These are phyloP conservation scores for Heterobasidion irregulare DNA, from an alignment of 1,284 basidiomycete species.

Conservation along the genomic window DNA sequence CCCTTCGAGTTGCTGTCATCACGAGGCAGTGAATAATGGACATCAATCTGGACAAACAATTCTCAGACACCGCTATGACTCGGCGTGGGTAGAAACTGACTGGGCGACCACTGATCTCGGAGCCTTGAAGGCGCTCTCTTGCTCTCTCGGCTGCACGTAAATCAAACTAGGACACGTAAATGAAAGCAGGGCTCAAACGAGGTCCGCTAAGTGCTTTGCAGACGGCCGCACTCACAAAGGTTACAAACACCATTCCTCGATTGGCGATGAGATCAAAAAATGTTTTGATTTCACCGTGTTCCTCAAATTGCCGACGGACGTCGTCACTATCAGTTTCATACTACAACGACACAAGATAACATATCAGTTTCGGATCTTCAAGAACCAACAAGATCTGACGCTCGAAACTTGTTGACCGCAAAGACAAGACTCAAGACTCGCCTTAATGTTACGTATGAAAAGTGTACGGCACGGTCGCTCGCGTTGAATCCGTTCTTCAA, in stretches of 20 bases:
- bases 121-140: conserved; percentile 80
- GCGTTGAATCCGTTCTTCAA: conserved; percentile 83
- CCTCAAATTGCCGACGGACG: conserved; percentile 81
- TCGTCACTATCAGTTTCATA: conserved; percentile 85
- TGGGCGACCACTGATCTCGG: conserved; percentile 75
- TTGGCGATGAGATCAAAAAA: conserved; percentile 94
- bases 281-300: conserved; percentile 91
- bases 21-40: conserved; percentile 92
- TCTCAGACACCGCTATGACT: not conserved
- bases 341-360: conserved; percentile 32
- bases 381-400: not conserved
- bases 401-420: conserved; percentile 3
- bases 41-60: conserved; percentile 68
- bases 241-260: conserved; percentile 96
- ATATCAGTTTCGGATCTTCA: not conserved
- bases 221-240: conserved; percentile 68
- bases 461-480: conserved; percentile 92
- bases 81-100: conserved; percentile 38
- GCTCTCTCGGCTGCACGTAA: conserved; percentile 87
- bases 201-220: not conserved
- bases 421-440: conserved; percentile 35
- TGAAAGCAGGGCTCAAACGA: not conserved
- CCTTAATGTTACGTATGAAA: conserved; percentile 96
- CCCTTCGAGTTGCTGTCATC: conserved; percentile 73
- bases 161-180: conserved; percentile 58